Percentiles rank a stretch among this genome's conserved stretches.
These are phyloP conservation scores for Penicillium griseofulvum DNA, from an alignment of 2,329 filamentous ascomycete species.

Conservation along the genomic window DNA sequence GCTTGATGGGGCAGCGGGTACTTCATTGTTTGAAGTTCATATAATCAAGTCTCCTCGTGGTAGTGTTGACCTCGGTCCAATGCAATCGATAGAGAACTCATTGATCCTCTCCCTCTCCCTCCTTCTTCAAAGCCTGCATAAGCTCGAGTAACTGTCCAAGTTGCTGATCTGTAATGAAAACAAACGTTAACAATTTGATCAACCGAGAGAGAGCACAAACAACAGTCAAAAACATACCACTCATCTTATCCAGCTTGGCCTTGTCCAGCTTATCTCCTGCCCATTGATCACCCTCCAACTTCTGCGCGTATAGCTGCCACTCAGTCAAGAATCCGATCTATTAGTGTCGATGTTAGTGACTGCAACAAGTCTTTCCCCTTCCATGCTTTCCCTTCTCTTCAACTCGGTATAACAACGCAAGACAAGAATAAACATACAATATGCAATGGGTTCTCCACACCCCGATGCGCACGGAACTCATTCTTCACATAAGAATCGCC, in stretches of 20 bases:
- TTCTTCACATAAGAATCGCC: constrained; percentile 92
- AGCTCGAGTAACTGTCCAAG: constrained; percentile 90
- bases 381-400: not conserved
- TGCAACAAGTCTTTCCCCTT: not conserved
- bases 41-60: not conserved
- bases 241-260: constrained; percentile 87
- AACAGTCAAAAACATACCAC: constrained; percentile 58
- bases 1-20: not conserved
- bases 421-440: constrained; percentile 59
- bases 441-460: constrained; percentile 86
- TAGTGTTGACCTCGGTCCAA: not conserved
- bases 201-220: not conserved
- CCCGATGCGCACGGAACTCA: constrained; percentile 81
- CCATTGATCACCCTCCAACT: constrained; percentile 85
- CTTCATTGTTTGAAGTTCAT: not conserved
- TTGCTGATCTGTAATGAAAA: constrained; percentile 69
- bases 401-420: not conserved
- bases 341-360: not conserved
- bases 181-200: not conserved
- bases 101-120: constrained; percentile 33
- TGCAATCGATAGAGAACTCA: constrained; percentile 16
- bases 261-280: constrained; percentile 78
- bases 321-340: constrained; percentile 94
- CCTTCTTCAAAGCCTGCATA: constrained; percentile 71
- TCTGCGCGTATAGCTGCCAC: constrained; percentile 94